Evolutionary conservation across 169 alveolate genomes (phyloP).

Genomic region (Cystoisospora suis): DNA sequence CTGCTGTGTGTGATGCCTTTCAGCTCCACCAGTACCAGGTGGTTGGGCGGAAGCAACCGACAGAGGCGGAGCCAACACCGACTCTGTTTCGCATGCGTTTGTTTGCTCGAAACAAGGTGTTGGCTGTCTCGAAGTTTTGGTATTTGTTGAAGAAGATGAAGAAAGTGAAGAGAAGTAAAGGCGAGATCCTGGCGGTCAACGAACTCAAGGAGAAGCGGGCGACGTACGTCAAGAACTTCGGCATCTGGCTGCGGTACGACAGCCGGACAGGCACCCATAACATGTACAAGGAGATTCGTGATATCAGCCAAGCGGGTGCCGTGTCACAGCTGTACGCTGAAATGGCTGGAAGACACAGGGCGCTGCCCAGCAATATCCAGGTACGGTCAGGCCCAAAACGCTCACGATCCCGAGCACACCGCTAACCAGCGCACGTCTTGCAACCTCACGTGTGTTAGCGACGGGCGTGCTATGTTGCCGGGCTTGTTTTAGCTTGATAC

Average conservation of each 20-base stretch:
- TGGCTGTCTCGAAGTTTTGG: slow-evolving; percentile 98
- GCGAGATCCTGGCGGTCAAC: slow-evolving; percentile 91
- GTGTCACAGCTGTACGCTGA: slow-evolving; percentile 96
- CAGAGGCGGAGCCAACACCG: slow-evolving; percentile 92
- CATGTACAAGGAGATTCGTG: slow-evolving; percentile 99
- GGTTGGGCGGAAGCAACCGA: slow-evolving; percentile 96
- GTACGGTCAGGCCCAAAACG: not conserved
- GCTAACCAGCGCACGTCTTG: too few species aligned
- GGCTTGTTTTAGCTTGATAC: too few species aligned
- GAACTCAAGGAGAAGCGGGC: slow-evolving; percentile 88
- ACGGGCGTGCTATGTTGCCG: too few species aligned
- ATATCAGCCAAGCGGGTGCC: slow-evolving; percentile 94
- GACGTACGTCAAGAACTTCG: slow-evolving; percentile 94
- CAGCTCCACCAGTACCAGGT: slow-evolving; percentile 92
- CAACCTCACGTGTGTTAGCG: too few species aligned
- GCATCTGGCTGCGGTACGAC: slow-evolving; percentile 96
- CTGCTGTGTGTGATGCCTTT: not conserved
- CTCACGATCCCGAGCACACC: too few species aligned
- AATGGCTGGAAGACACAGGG: slow-evolving; percentile 98
- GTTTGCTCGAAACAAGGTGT: slow-evolving; percentile 95
- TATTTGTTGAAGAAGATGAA: slow-evolving; percentile 93
- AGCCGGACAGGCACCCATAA: slow-evolving; percentile 98
- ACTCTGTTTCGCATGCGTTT: slow-evolving; percentile 95
- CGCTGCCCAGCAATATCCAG: slow-evolving; percentile 91
- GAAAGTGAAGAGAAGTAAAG: slow-evolving; percentile 94